Conservation (phyloP, 352 stramenopile species). For the Pythium aquatile region DNA sequence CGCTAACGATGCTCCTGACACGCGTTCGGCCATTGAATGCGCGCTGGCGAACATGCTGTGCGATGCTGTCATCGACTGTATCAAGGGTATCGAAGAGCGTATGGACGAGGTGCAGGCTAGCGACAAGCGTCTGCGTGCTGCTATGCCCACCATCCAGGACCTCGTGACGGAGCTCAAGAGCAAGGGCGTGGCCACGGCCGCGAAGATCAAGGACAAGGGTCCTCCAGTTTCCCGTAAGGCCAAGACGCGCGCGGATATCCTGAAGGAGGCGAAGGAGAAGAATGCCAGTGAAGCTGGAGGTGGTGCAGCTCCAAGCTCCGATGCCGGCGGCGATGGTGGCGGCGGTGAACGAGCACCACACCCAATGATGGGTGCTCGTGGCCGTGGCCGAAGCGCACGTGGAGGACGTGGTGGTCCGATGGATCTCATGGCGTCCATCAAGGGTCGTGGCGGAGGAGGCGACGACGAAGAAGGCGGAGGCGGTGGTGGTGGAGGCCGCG, state of each 20-base stretch:
- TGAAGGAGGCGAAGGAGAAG: constrained; percentile 88
- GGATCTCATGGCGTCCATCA: constrained; percentile 32
- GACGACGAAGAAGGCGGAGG: constrained; percentile 50
- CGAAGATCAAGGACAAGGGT: constrained; percentile 66
- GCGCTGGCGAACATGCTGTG: constrained; percentile 56
- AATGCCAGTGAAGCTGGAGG: constrained; percentile 54
- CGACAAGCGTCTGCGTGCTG: constrained; percentile 75
- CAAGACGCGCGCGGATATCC: constrained; percentile 69
- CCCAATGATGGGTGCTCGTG: constrained; percentile 41
- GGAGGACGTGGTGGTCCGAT: constrained; percentile 40
- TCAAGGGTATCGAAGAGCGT: constrained; percentile 76
- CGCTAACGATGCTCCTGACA: constrained; percentile 65
- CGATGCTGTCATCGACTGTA: constrained; percentile 68
- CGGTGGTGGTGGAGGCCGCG: constrained; percentile 35
- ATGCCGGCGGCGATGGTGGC: constrained; percentile 24
- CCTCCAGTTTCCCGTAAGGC: constrained; percentile 50
- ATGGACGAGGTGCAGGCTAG: constrained; percentile 83
- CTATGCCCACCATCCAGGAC: constrained; percentile 57
- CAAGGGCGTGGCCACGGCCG: constrained; percentile 56
- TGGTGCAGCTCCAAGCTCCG: constrained; percentile 17
- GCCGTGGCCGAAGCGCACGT: constrained; percentile 34
- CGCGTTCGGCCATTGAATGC: constrained; percentile 75
- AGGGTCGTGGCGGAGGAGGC: constrained; percentile 35
- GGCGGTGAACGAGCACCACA: constrained; percentile 33
- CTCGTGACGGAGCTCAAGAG: constrained; percentile 63